Evolutionary conservation across 345 rosid species (phyloP).

Genomic region (Microthlaspi erraticum): DNA sequence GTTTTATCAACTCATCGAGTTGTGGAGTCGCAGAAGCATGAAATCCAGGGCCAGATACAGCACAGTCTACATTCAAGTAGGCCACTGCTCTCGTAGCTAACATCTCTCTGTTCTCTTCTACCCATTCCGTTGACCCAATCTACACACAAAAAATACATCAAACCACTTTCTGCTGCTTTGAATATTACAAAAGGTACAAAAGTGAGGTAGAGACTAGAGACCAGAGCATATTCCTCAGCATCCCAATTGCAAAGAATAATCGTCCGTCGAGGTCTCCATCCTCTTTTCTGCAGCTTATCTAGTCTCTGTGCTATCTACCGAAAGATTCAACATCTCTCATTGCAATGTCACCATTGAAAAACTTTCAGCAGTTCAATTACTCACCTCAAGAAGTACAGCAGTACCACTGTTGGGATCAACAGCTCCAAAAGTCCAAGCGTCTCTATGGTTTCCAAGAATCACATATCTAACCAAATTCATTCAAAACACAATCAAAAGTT

Average conservation of each 20-base stretch:
- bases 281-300: slow-evolving; percentile 59
- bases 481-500: slow-evolving; percentile 6
- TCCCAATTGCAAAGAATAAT: slow-evolving; percentile 86
- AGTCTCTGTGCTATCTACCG: slow-evolving; percentile 75
- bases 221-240: slow-evolving; percentile 91
- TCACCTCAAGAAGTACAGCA: slow-evolving; percentile 79
- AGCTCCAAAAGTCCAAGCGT: slow-evolving; percentile 95
- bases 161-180: neutral
- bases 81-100: slow-evolving; percentile 75
- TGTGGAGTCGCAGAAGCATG: slow-evolving; percentile 78
- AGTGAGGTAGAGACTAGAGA: slow-evolving; percentile 43
- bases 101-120: slow-evolving; percentile 83
- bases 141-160: slow-evolving; percentile 35
- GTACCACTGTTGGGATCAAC: slow-evolving; percentile 93
- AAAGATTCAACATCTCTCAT: slow-evolving; percentile 22
- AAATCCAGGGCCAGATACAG: slow-evolving; percentile 69
- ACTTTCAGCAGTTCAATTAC: neutral
- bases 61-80: slow-evolving; percentile 72
- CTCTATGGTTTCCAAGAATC: slow-evolving; percentile 83
- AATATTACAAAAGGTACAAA: neutral
- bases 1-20: slow-evolving; percentile 68
- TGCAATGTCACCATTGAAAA: neutral
- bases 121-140: slow-evolving; percentile 95
- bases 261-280: slow-evolving; percentile 84
- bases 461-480: slow-evolving; percentile 55